phyloP scores from a whole-genome alignment of 768 basidiomycete genomes.

The Leucosporidium yakuticum region DNA sequence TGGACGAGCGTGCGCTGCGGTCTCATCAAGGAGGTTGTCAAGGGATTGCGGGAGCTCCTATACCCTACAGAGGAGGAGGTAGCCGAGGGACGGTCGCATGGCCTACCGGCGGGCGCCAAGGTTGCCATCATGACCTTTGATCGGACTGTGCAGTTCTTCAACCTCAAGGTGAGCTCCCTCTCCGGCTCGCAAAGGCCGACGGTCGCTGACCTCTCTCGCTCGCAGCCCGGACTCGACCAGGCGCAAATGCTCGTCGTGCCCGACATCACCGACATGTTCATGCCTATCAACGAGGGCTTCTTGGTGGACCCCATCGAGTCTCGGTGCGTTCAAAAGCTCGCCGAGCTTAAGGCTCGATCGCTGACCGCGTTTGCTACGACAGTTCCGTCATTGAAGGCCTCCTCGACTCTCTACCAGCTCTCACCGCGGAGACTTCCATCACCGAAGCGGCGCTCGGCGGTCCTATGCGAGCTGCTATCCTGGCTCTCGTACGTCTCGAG shows the following conservation, averaged over 20 bases:
- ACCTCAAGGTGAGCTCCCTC: slow-evolving; percentile 58
- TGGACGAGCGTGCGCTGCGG: slow-evolving; percentile 62
- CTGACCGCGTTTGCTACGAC: slow-evolving; percentile 10
- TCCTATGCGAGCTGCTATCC: slow-evolving; percentile 63
- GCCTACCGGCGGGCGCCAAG: slow-evolving; percentile 38
- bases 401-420: slow-evolving; percentile 58
- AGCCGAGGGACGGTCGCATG: slow-evolving; percentile 19
- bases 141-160: slow-evolving; percentile 72
- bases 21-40: slow-evolving; percentile 62
- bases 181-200: not conserved
- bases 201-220: not conserved
- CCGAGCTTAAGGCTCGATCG: not conserved
- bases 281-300: slow-evolving; percentile 64
- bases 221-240: slow-evolving; percentile 49
- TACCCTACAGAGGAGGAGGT: slow-evolving; percentile 52
- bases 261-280: slow-evolving; percentile 87
- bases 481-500: slow-evolving; percentile 57
- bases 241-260: slow-evolving; percentile 71
- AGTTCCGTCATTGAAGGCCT: slow-evolving; percentile 63
- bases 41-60: slow-evolving; percentile 56
- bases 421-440: slow-evolving; percentile 52
- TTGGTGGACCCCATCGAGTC: slow-evolving; percentile 70
- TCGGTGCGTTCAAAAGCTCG: slow-evolving; percentile 50
- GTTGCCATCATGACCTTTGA: slow-evolving; percentile 84
- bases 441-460: slow-evolving; percentile 69